Percentiles rank a stretch among this genome's conserved stretches.
phyloP scores from a whole-genome alignment of 2,329 filamentous ascomycete genomes.

The Neonectria sp. region DNA sequence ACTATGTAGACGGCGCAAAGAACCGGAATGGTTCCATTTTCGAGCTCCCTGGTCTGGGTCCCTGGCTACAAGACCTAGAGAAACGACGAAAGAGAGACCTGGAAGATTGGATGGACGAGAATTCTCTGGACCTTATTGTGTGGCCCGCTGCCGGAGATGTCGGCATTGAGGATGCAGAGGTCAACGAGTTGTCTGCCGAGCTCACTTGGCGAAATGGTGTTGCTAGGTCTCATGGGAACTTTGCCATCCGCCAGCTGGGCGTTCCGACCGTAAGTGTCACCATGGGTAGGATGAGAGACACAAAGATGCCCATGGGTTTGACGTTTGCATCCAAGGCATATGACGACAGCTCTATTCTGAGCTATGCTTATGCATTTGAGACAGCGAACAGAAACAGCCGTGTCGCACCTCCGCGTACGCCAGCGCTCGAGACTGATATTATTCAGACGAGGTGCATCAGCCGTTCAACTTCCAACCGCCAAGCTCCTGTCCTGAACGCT shows the following conservation, averaged over 20 bases:
- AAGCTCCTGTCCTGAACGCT: too few species aligned
- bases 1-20: too few species aligned
- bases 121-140: conserved; percentile 60
- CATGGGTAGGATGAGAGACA: conserved; percentile 65
- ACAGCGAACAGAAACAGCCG: conserved; percentile 21
- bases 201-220: conserved; percentile 59
- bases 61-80: conserved; percentile 1
- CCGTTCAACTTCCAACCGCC: too few species aligned
- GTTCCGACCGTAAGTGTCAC: conserved; percentile 68
- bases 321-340: conserved; percentile 67
- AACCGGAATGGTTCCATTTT: conserved; percentile 51
- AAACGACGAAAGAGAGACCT: conserved; percentile 57
- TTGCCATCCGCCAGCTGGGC: conserved; percentile 67
- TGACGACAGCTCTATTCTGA: conserved; percentile 55
- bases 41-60: conserved; percentile 57
- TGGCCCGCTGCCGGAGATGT: conserved; percentile 68
- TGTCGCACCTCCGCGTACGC: conserved; percentile 28
- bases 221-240: conserved; percentile 68
- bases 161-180: conserved; percentile 63
- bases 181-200: conserved; percentile 35
- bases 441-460: neutral
- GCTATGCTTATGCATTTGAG: conserved; percentile 43
- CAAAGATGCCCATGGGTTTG: conserved; percentile 66
- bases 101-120: conserved; percentile 64
- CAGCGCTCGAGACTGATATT: conserved; percentile 25